Base-by-base conservation (phyloP, 345 rosid genomes). In the Salix koriyanagi region DNA sequence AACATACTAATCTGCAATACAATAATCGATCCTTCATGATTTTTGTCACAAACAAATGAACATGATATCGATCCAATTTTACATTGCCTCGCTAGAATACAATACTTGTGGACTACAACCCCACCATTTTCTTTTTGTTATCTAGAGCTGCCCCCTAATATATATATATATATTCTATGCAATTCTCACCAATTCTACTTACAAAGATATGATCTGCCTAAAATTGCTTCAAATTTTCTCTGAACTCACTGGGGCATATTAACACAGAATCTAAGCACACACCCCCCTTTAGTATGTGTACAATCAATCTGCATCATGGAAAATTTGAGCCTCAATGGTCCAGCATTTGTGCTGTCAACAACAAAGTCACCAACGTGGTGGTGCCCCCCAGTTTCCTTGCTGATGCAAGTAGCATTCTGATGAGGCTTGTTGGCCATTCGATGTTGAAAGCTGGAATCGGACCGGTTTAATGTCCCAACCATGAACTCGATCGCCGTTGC, bases 231-330 rank as follows among this genome's bases (percentile, higher is more conserved):
- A 85, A 76, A 1, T 61, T 65, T 6, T 77, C 54, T 39, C 46
- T 44, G 14, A 74, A 65, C 65, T 77, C 65, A 37, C 5, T 15
- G 2, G 85, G 85, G 41, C 74, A 81, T 70, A 86, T 56, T 1
- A 81, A 36, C 37, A 79, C 86, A 5, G 77, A 74, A 61, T 86
- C 88, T 12, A 86, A 65, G 34, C 83, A 83, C 21, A 81, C 70
- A 6, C 86, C 86, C 0, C 0, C 86, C 86, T 79, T 83, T 83
- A 6, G 82, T 77, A 54, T 86, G 88, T 5, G 86, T 83, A 25
- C 86, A 83, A 64, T 86, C 88, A 23, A 81, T 86, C 78, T 86
- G 88, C n/a, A 71, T 75, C 85, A 86, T 80, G 1, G 86, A 81
- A 39, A 83, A 86, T 69, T 75, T 74, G 42, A 86, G 67, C 81